A percentile compares a stretch with the other conserved stretches of the same genome.
Evolutionary conservation across 176 grass and related monocot species (phyloP).

Genomic region (Rhynchospora breviuscula): DNA sequence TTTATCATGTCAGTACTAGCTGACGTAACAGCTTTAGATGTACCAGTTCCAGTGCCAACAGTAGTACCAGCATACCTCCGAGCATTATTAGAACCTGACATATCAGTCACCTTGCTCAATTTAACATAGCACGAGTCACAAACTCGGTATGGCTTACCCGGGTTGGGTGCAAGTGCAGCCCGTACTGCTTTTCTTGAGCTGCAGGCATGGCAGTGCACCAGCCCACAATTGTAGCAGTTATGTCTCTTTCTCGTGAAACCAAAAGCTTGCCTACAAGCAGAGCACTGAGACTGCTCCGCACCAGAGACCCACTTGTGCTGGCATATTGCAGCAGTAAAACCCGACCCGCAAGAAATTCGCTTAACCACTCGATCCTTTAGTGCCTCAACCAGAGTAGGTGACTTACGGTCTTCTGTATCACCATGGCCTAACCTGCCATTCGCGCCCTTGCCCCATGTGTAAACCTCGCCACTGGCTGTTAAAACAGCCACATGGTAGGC

Average conservation of each 20-base stretch:
- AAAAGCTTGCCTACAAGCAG: conserved; percentile 86
- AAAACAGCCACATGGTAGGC: conserved; percentile 81
- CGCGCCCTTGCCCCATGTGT: conserved; percentile 92
- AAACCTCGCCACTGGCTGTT: conserved; percentile 83
- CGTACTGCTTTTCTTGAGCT: conserved; percentile 84
- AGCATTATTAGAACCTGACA: conserved; percentile 35
- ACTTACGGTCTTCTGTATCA: conserved; percentile 74
- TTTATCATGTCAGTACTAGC: conserved; percentile 83
- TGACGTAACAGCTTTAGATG: conserved; percentile 28
- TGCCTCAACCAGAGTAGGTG: conserved; percentile 73
- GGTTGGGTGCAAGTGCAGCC: conserved; percentile 91
- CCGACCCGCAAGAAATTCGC: conserved; percentile 75
- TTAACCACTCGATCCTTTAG: conserved; percentile 80
- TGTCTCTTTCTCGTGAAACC: conserved; percentile 96
- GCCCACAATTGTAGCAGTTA: conserved; percentile 94
- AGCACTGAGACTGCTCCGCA: conserved; percentile 90
- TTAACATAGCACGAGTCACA: conserved; percentile 92
- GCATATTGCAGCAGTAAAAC: conserved; percentile 83
- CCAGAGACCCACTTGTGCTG: conserved; percentile 96
- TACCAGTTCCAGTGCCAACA: conserved; percentile 41
- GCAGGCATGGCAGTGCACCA: conserved; percentile 91
- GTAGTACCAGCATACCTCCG: conserved; percentile 36
- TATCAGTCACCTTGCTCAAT: conserved; percentile 73
- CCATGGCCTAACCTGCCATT: conserved; percentile 93
- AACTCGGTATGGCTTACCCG: conserved; percentile 83